Conservation (phyloP, 2,329 filamentous ascomycete genomes). For the Colletotrichum cuscutae region DNA sequence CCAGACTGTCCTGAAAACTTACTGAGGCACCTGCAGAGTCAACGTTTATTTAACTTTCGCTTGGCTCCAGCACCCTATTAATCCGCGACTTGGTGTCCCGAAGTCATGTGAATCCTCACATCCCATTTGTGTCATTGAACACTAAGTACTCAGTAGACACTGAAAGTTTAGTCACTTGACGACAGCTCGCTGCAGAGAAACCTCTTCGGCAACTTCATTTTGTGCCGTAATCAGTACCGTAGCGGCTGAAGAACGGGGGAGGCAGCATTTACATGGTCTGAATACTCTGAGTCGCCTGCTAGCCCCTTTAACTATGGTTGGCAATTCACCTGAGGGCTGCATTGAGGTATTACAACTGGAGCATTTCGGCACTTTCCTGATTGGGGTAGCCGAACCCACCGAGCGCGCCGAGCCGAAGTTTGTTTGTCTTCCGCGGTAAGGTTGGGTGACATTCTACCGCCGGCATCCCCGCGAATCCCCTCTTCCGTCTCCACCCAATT, state of each 20-base stretch:
- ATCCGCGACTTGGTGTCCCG: background rate
- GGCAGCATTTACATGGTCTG: background rate
- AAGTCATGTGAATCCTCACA: background rate
- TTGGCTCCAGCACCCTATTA: background rate
- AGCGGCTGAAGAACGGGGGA: background rate
- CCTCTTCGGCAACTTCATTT: background rate
- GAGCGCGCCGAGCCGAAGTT: background rate
- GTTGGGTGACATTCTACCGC: background rate
- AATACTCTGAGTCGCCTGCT: background rate
- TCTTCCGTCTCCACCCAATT: background rate
- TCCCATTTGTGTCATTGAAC: too few species aligned
- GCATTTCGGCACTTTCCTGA: background rate
- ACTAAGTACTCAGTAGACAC: too few species aligned
- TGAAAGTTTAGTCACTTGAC: background rate
- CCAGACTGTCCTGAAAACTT: background rate
- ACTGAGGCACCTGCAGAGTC: background rate
- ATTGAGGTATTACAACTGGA: too few species aligned
- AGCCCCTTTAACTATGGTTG: background rate
- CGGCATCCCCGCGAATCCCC: slow-evolving; percentile 3
- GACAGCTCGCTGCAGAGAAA: background rate
- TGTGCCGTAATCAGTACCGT: background rate
- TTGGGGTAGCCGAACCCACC: background rate
- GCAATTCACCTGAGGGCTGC: background rate
- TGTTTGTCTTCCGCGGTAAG: background rate
- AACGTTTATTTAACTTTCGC: background rate